phyloP scores from a whole-genome alignment of 805 yeast species.

The Candida fluviatilis region DNA sequence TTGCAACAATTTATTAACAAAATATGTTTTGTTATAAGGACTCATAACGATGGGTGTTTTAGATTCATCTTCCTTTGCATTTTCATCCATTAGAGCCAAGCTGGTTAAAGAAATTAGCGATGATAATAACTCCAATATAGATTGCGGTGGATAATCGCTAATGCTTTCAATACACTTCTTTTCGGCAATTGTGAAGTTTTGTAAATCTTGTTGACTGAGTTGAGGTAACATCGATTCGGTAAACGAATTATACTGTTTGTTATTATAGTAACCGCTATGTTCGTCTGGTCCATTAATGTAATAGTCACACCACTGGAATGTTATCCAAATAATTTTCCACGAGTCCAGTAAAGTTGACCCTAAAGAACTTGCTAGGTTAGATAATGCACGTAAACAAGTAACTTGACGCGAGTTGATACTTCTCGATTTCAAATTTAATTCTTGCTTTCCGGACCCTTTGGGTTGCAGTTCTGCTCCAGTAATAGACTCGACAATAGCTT shows the following conservation, averaged over 20 bases:
- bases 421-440: slow-evolving; percentile 9
- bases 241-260: slow-evolving; percentile 16
- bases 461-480: slow-evolving; percentile 37
- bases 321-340: slow-evolving; percentile 59
- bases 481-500: slow-evolving; percentile 48
- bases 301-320: slow-evolving; percentile 78
- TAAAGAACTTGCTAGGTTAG: slow-evolving; percentile 74
- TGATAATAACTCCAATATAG: slow-evolving; percentile 46
- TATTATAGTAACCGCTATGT: slow-evolving; percentile 27
- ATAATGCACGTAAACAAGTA: slow-evolving; percentile 71
- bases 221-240: slow-evolving; percentile 23
- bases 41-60: slow-evolving; percentile 3
- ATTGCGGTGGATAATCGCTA: slow-evolving; percentile 43
- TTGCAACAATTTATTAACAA: slow-evolving; percentile 48
- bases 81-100: slow-evolving; percentile 9
- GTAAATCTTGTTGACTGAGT: slow-evolving; percentile 43
- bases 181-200: slow-evolving; percentile 52
- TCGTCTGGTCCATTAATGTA: slow-evolving; percentile 56
- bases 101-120: slow-evolving; percentile 45
- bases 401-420: slow-evolving; percentile 63
- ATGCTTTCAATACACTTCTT: slow-evolving; percentile 64
- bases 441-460: slow-evolving; percentile 4
- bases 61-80: slow-evolving; percentile 4
- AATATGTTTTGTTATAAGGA: slow-evolving; percentile 53
- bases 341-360: slow-evolving; percentile 66